Percentiles rank a stretch among this genome's conserved stretches.
Evolutionary conservation across 106 monocot species (phyloP).

Genomic region (Phalaenopsis equestris): DNA sequence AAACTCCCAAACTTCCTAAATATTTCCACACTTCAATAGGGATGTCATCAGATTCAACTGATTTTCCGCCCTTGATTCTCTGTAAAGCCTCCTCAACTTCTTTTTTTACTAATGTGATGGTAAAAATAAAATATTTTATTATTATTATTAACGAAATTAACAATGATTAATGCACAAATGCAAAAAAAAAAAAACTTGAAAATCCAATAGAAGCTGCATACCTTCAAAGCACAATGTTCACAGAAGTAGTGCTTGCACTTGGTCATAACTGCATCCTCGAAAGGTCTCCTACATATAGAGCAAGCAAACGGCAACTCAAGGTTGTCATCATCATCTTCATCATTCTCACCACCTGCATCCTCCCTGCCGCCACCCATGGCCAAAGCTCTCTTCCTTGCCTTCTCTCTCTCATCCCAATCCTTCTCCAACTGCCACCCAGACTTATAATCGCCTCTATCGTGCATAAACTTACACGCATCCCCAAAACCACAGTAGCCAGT

Average conservation of each 20-base stretch:
- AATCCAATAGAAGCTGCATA: constrained; percentile 11
- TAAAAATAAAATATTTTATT: no score
- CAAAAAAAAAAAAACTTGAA: background rate
- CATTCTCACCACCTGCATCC: constrained; percentile 23
- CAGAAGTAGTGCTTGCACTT: constrained; percentile 99
- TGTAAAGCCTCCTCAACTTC: no score
- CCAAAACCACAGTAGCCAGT: constrained; percentile 98
- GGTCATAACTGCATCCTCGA: constrained; percentile 83
- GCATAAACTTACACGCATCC: constrained; percentile 98
- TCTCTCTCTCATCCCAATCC: constrained; percentile 82
- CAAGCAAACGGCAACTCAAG: constrained; percentile 87
- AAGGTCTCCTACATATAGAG: constrained; percentile 42
- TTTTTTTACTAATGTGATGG: no score
- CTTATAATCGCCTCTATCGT: constrained; percentile 96
- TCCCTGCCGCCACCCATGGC: constrained; percentile 44
- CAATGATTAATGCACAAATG: background rate
- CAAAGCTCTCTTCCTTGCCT: constrained; percentile 54
- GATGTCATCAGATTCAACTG: no score
- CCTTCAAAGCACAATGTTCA: constrained; percentile 96
- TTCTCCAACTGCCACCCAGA: constrained; percentile 95
- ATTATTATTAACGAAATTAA: background rate
- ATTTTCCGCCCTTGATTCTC: no score
- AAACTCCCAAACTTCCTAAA: no score
- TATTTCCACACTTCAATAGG: no score
- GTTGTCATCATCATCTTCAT: constrained; percentile 36